Conservation (phyloP, 495 filamentous ascomycete genomes). For the Umbilicaria muhlenbergii region DNA sequence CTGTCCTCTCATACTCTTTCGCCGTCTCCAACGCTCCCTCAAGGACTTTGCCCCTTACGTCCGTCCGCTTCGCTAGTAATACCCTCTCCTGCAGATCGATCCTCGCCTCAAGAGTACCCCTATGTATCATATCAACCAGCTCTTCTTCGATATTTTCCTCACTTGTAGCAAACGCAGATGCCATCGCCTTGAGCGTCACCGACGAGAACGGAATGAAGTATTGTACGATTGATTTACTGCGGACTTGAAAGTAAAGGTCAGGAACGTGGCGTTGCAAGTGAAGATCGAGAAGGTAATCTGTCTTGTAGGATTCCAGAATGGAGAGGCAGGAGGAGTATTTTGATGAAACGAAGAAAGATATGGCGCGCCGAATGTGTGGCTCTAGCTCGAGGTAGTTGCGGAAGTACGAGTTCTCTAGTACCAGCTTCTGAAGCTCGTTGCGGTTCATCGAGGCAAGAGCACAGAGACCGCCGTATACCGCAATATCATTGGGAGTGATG, state of each 20-base stretch:
- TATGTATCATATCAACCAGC: conserved; percentile 59
- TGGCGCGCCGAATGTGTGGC: conserved; percentile 83
- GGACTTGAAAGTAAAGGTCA: conserved; percentile 53
- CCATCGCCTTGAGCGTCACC: conserved; percentile 54
- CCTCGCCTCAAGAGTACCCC: conserved; percentile 54
- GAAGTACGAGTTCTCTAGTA: conserved; percentile 69
- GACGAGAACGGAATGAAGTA: conserved; percentile 72
- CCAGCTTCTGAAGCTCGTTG: conserved; percentile 49
- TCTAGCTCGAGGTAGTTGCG: conserved; percentile 82
- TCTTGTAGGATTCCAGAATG: conserved; percentile 63
- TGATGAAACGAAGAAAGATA: conserved; percentile 71
- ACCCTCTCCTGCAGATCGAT: conserved; percentile 73
- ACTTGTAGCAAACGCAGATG: conserved; percentile 41
- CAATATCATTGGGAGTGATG: conserved; percentile 72
- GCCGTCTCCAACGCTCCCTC: conserved; percentile 46
- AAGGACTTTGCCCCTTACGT: conserved; percentile 54
- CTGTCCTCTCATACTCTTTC: conserved; percentile 53
- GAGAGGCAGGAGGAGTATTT: conserved; percentile 73
- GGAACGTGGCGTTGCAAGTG: conserved; percentile 64
- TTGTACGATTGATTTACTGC: conserved; percentile 83
- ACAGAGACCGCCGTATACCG: conserved; percentile 79
- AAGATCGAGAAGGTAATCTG: conserved; percentile 81
- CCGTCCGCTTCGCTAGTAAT: conserved; percentile 50
- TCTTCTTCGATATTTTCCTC: conserved; percentile 55
- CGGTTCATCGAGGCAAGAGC: conserved; percentile 84